Conservation (phyloP, 2,329 filamentous ascomycete species). For the Emmonsiellopsis sp. region DNA sequence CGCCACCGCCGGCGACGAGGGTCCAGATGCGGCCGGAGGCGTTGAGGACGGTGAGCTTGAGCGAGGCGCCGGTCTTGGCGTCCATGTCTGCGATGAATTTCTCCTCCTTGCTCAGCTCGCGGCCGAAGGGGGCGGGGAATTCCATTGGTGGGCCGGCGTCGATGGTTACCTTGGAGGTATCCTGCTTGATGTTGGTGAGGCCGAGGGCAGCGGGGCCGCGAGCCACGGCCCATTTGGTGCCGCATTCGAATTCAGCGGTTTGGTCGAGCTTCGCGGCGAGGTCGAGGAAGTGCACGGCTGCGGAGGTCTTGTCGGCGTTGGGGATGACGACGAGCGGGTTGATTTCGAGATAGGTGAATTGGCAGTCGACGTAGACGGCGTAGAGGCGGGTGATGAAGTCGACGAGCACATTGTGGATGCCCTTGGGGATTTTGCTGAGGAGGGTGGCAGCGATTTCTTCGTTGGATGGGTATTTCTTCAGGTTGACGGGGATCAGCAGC, state of each 20-base stretch:
- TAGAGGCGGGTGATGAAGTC: conserved; percentile 99
- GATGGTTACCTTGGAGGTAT: conserved; percentile 74
- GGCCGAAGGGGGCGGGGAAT: conserved; percentile 97
- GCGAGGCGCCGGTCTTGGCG: conserved; percentile 96
- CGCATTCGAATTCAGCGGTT: conserved; percentile 98
- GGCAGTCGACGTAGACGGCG: conserved; percentile 98
- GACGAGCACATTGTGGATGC: conserved; percentile 94
- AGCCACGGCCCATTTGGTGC: conserved; percentile 97
- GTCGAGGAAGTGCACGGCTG: conserved; percentile 95
- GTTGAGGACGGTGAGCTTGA: conserved; percentile 97
- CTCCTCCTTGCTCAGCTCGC: conserved; percentile 97
- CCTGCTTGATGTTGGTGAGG: conserved; percentile 50
- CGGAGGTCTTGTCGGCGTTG: conserved; percentile 83
- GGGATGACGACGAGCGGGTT: conserved; percentile 98
- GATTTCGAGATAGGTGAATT: conserved; percentile 99
- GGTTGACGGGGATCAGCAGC: conserved; percentile 92
- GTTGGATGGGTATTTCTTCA: conserved; percentile 90
- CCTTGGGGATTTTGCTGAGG: conserved; percentile 86
- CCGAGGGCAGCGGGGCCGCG: conserved; percentile 84
- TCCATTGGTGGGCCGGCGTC: conserved; percentile 97
- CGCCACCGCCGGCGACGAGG: conserved; percentile 96
- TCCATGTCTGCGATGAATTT: conserved; percentile 98
- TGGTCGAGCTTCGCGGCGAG: conserved; percentile 98
- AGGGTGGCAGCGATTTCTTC: conserved; percentile 78
- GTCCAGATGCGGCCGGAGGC: conserved; percentile 90